These are phyloP conservation scores for Choricystis sp. DNA, from an alignment of 139 green algal species.

Conservation along the genomic window DNA sequence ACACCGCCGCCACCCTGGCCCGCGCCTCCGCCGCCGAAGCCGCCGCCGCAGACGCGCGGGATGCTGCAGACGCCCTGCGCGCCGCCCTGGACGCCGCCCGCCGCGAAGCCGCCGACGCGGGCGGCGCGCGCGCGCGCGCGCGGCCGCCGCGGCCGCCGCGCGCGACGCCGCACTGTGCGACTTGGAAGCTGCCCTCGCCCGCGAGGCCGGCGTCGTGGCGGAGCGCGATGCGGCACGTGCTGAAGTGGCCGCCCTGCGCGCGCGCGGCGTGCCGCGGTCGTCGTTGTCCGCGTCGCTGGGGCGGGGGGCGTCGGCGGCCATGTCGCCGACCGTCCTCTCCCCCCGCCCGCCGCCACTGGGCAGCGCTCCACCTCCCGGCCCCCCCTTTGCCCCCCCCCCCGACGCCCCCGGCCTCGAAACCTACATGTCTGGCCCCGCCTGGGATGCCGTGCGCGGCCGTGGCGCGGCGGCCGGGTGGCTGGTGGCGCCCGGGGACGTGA, in stretches of 20 bases:
- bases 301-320: no score
- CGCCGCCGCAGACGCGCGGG: no score
- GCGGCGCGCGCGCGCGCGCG: no score
- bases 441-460: not conserved
- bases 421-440: not conserved
- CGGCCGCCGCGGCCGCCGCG: no score
- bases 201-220: not conserved
- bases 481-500: conserved; percentile 17
- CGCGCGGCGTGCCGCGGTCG: no score
- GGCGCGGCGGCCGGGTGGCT: conserved; percentile 10
- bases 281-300: not conserved
- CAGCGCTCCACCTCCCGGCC: no score
- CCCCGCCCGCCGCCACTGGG: no score
- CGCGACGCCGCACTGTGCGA: not conserved
- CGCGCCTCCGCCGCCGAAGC: not conserved
- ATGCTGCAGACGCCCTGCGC: not conserved
- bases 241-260: no score
- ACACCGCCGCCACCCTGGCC: not conserved
- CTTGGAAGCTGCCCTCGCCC: not conserved
- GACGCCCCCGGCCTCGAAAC: not conserved
- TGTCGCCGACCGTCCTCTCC: no score
- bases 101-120: not conserved
- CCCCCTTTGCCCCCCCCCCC: not conserved
- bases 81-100: not conserved
- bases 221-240: not conserved